Evolutionary conservation across 495 filamentous ascomycete species (phyloP), one percentile per base, ranked within the genome.

Genomic region (Tricharina praecox): DNA sequence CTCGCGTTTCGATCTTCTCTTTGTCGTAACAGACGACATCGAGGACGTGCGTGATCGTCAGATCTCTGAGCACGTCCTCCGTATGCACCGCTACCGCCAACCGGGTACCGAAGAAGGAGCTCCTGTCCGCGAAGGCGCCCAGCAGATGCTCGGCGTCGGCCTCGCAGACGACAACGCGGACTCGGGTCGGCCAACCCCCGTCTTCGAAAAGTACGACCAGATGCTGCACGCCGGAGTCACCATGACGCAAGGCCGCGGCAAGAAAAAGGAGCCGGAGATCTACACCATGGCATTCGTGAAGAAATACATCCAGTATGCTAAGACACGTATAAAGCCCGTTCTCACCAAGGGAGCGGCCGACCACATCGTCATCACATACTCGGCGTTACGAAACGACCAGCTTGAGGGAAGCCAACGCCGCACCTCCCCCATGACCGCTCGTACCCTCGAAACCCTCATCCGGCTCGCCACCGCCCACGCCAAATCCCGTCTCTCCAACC

Each of bases 241-340:
- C 23, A 65, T 82, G 26, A 78, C 76, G 8, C 72, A 73, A 23
- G 78, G 78, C 18, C 79, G 85, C 21, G 81, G 80, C 16, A 68
- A 67, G 35, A 59, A 73, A 7, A 74, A 73, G 58, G 82, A 84
- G 64, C 78, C 81, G 50, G 86, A 95, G 62, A 84, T 99, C n/a
- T 70, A 96, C 47, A 90, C 82, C 65, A 94, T 99, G 49, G 86
- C 88, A 0, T 99, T 99, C 68, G 86, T 99, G 66, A 96, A 96
- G 70, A 99, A 99, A 66, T 99, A 95, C 63, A 86, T 99, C 50
- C 90, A 99, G 62, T 99, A 99, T 63, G 87, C 92, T 54, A 96
- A 96, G 66, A 79, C 77, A 23, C 69, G 90, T 61, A 73, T 94
- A 56, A 88, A 86, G 75, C 90, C 90, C 3, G 69, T 92, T 20